phyloP scores from a whole-genome alignment of 192 early-diverging fungal genomes.

The Coemansia sp. region DNA sequence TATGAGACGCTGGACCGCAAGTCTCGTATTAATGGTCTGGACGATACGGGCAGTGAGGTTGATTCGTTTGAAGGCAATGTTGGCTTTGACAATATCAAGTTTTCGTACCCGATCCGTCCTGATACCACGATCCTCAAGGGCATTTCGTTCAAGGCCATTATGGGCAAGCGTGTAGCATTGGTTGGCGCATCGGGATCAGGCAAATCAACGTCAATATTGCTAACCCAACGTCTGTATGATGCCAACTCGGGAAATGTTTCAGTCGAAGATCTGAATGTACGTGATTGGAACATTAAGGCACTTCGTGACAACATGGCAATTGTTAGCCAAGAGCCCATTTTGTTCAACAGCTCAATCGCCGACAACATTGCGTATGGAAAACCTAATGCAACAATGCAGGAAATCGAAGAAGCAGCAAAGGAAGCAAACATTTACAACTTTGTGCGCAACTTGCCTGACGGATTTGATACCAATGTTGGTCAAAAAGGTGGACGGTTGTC shows the following conservation, averaged over 20 bases:
- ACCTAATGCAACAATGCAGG: conserved; percentile 55
- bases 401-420: conserved; percentile 59
- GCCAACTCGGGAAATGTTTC: conserved; percentile 57
- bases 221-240: conserved; percentile 84
- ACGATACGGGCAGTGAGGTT: conserved; percentile 37
- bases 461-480: conserved; percentile 68
- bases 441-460: conserved; percentile 55
- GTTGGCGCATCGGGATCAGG: conserved; percentile 87
- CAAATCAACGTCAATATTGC: conserved; percentile 67
- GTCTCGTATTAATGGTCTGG: conserved; percentile 59
- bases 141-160: conserved; percentile 45
- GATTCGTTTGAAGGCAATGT: conserved; percentile 27
- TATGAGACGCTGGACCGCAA: conserved; percentile 70
- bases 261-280: conserved; percentile 62
- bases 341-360: conserved; percentile 83
- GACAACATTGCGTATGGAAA: conserved; percentile 86
- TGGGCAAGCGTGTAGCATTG: conserved; percentile 77
- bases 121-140: conserved; percentile 63
- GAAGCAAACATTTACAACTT: conserved; percentile 67
- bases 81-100: conserved; percentile 33
- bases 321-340: conserved; percentile 88
- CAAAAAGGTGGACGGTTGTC: conserved; percentile 65
- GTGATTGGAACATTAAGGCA: conserved; percentile 62
- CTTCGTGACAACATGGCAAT: conserved; percentile 76
- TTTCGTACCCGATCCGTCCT: conserved; percentile 67